Percentiles rank a stretch among this genome's conserved stretches.
phyloP scores from a whole-genome alignment of 106 monocot species.

The Phalaenopsis aphrodite region DNA sequence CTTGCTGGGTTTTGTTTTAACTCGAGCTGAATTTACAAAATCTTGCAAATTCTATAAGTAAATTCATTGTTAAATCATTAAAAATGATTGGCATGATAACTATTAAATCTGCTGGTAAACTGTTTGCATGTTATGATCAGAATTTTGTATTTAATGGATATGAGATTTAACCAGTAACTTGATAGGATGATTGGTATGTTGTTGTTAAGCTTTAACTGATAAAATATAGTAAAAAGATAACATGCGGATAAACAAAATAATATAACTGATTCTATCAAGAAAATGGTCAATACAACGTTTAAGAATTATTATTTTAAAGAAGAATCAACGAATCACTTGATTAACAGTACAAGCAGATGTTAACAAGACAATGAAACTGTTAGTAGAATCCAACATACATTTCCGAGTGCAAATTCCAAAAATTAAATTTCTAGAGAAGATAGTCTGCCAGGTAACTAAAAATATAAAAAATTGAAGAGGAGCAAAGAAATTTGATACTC shows the following conservation, averaged over 20 bases:
- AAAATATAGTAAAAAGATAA: neutral
- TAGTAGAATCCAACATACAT: neutral
- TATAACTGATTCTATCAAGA: neutral
- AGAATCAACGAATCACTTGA: neutral
- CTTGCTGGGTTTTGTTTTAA: neutral
- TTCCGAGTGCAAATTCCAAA: neutral
- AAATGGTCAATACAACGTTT: neutral
- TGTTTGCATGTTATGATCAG: neutral
- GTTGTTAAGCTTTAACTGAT: too few relatives aligned
- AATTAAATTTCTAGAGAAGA: neutral
- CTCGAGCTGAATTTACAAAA: too few relatives aligned
- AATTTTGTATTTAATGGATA: neutral
- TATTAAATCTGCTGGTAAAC: neutral
- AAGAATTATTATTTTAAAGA: constrained; percentile 2
- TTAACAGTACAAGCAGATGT: neutral
- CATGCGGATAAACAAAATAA: neutral
- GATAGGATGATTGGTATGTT: neutral
- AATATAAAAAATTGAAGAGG: neutral
- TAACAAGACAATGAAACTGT: neutral
- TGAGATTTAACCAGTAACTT: neutral
- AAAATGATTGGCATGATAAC: too few relatives aligned
- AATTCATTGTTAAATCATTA: too few relatives aligned
- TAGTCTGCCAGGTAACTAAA: neutral
- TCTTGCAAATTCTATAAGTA: too few relatives aligned
- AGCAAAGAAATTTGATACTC: too few relatives aligned